Percentiles rank a stretch among this genome's conserved stretches.
Evolutionary conservation across 345 rosid genomes (phyloP).

Genomic region (Eucalyptus leucophloia): DNA sequence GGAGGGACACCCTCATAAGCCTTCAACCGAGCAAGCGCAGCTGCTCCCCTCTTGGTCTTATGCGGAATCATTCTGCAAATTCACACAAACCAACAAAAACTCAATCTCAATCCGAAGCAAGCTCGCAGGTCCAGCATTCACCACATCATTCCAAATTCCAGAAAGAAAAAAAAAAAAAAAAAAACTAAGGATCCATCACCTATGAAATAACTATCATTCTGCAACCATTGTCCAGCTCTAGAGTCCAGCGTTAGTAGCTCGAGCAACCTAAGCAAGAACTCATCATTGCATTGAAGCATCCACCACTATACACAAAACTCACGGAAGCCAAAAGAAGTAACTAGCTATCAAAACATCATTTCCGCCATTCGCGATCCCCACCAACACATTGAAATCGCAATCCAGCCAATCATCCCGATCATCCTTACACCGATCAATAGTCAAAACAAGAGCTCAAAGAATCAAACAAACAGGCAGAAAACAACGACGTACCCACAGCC

Average conservation of each 20-base stretch:
- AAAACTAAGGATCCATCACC: neutral
- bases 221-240: neutral
- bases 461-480: too few species aligned
- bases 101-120: neutral
- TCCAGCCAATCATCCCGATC: too few species aligned
- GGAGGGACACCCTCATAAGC: constrained; percentile 74
- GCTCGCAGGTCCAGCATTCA: neutral
- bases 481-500: fast-evolving
- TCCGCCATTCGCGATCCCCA: fast-evolving
- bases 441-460: too few species aligned
- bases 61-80: constrained; percentile 67
- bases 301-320: neutral
- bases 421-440: fast-evolving
- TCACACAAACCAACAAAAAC: neutral
- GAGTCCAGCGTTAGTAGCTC: neutral
- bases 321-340: too few species aligned
- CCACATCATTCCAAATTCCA: neutral
- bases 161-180: too few species aligned
- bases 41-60: constrained; percentile 84
- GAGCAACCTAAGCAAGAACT: neutral
- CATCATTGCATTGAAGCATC: neutral
- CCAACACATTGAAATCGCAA: too few species aligned
- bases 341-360: too few species aligned
- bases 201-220: neutral
- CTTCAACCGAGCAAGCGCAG: constrained; percentile 71